Base-by-base conservation (phyloP, 768 basidiomycete species). In the Pholiota conissans region DNA sequence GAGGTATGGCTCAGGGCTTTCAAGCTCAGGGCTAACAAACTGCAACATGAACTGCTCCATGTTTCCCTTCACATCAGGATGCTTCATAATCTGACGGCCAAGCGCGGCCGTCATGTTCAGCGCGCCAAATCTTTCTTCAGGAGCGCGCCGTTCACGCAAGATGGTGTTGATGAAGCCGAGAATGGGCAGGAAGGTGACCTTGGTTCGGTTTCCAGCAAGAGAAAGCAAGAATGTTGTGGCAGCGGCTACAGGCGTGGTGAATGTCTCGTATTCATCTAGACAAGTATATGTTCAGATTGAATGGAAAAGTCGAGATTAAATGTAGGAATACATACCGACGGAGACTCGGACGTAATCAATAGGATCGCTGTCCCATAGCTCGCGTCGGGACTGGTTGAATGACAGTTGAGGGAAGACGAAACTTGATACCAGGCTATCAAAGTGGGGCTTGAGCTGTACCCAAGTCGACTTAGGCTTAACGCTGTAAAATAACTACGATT, bases 401-500 rank as follows among this genome's bases (percentile, higher is more conserved):
- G 85, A 89, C 26, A 96, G 81, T 65, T 91, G 89, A 28, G 94
- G 92, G 79, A 94, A 95, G 18, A 90, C 85, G 64, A 94, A 93
- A 34, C 77, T 80, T 8, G 88, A 85, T n/a, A 95, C 83, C 4
- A 95, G 82, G 2, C 74, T 84, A 67, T 90, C 80, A 34, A 90
- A 84, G 64, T 93, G 93, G 20, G 93, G 93, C 71, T 94, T 94
- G 67, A 96, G 82, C 34, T 91, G 79, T 3, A 78, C 74, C 93
- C 93, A 95, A 4, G 92, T 96, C n/a, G 91, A 83, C 67, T 92
- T 93, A 13, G 94, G 94, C 74, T 95, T 95, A 63, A 96, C 84
- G 64, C 93, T 95, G 51, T 37, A 6, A 55, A 49, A 14, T n/a
- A n/a, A 9, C 9, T 5, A 49, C 45, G 30, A 56, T 29, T 55